Evolutionary conservation across 768 basidiomycete species (phyloP).

Genomic region (Tylopilus rubrobrunneus): DNA sequence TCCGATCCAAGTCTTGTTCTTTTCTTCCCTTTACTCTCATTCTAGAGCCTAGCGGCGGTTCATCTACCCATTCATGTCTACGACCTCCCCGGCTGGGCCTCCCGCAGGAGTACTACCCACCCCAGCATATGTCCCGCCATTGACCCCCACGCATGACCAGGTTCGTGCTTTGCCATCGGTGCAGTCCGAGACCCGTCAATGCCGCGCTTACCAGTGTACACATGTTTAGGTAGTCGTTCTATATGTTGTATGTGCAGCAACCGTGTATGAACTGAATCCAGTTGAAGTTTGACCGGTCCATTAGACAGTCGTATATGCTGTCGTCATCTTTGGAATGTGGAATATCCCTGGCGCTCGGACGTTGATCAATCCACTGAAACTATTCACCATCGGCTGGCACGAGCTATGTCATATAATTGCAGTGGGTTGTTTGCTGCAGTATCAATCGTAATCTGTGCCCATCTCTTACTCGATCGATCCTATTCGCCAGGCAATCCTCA

Average conservation of each 20-base stretch:
- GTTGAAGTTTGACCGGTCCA: constrained; percentile 6
- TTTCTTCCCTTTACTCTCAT: background rate
- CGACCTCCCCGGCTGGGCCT: constrained; percentile 27
- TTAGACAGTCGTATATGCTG: constrained; percentile 80
- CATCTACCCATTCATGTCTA: constrained; percentile 31
- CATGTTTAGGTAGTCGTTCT: constrained; percentile 60
- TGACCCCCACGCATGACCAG: constrained; percentile 70
- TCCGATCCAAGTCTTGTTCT: constrained; percentile 12
- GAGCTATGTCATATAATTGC: constrained; percentile 81
- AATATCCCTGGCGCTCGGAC: constrained; percentile 77
- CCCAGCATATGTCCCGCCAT: constrained; percentile 36
- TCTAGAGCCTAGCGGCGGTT: constrained; percentile 23
- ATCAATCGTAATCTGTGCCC: constrained; percentile 5
- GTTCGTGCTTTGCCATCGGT: constrained; percentile 36
- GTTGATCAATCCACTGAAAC: constrained; percentile 79
- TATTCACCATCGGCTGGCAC: constrained; percentile 87
- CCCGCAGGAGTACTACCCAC: constrained; percentile 34
- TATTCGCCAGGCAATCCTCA: constrained; percentile 59
- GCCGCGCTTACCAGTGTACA: constrained; percentile 19
- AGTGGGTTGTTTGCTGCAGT: constrained; percentile 40
- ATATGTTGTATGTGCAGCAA: constrained; percentile 58
- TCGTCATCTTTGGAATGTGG: constrained; percentile 86
- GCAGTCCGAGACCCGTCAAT: constrained; percentile 15
- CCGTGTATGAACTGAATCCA: constrained; percentile 7
- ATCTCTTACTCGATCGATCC: constrained; percentile 3